phyloP scores from a whole-genome alignment of 2,329 filamentous ascomycete species.

The Bipolaris gigantea region DNA sequence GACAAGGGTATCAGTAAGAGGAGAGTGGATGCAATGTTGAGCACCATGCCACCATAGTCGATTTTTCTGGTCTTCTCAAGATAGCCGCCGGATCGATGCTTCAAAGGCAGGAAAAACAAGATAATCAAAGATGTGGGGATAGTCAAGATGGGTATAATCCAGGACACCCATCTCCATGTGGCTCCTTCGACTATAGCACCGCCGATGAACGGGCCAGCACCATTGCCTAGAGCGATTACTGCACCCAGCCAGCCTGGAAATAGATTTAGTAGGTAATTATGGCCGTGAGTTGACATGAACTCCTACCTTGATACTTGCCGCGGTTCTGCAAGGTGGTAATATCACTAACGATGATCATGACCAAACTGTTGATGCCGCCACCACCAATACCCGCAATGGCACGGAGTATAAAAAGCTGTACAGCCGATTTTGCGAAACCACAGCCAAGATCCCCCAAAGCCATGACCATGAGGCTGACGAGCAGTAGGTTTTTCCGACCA shows the following conservation, averaged over 20 bases:
- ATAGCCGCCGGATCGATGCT: constrained; percentile 49
- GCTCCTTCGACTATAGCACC: constrained; percentile 21
- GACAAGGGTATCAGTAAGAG: constrained; percentile 66
- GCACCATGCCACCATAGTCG: constrained; percentile 61
- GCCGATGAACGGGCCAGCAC: constrained; percentile 24
- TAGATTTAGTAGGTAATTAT: not conserved
- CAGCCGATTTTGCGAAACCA: constrained; percentile 57
- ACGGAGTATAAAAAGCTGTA: constrained; percentile 65
- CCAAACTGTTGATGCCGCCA: constrained; percentile 57
- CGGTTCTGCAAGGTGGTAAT: constrained; percentile 39
- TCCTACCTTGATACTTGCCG: constrained; percentile 41
- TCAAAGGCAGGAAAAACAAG: constrained; percentile 41
- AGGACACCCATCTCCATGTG: constrained; percentile 22
- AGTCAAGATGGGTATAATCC: constrained; percentile 24
- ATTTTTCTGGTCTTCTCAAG: constrained; percentile 57
- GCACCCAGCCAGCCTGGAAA: constrained; percentile 19
- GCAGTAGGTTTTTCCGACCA: constrained; percentile 50
- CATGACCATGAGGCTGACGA: constrained; percentile 57
- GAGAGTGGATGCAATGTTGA: constrained; percentile 60
- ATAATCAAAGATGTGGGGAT: constrained; percentile 14
- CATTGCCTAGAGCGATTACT: constrained; percentile 24
- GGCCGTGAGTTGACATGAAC: accelerated
- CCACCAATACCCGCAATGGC: constrained; percentile 60
- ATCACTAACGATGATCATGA: constrained; percentile 45
- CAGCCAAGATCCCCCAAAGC: constrained; percentile 62